Conservation (phyloP, 306 rosid species). For the Nissolia schottii region DNA sequence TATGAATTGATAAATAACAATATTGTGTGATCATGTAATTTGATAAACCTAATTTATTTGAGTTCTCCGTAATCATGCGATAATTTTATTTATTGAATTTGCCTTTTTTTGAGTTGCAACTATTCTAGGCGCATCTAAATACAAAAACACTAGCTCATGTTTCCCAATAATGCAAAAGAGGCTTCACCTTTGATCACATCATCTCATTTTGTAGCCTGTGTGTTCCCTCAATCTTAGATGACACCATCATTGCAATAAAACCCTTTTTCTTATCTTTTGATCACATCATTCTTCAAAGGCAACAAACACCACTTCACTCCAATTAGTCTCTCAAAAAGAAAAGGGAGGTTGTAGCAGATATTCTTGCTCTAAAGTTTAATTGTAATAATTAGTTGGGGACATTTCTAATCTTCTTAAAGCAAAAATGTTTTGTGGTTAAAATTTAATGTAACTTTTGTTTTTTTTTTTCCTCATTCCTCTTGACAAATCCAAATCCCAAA, state of each 20-base stretch:
- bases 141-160: constrained; percentile 51
- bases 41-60: too few species aligned
- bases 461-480: constrained; percentile 15
- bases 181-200: constrained; percentile 33
- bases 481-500: constrained; percentile 24
- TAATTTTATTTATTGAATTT: constrained; percentile 48
- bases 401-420: neutral
- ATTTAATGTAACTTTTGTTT: constrained; percentile 26
- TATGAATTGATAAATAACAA: too few species aligned
- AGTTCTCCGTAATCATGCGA: too few species aligned
- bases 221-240: constrained; percentile 41
- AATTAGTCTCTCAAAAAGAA: constrained; percentile 14
- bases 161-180: constrained; percentile 53
- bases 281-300: constrained; percentile 37
- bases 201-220: constrained; percentile 5
- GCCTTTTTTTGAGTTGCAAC: constrained; percentile 26
- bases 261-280: constrained; percentile 15
- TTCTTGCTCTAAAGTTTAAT: constrained; percentile 30
- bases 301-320: constrained; percentile 23
- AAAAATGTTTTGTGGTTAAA: constrained; percentile 9
- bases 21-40: too few species aligned
- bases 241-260: constrained; percentile 48
- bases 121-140: constrained; percentile 32
- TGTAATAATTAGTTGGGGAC: constrained; percentile 29
- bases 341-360: constrained; percentile 22